phyloP scores from a whole-genome alignment of 2,329 filamentous ascomycete species.

The Alternaria sp. region DNA sequence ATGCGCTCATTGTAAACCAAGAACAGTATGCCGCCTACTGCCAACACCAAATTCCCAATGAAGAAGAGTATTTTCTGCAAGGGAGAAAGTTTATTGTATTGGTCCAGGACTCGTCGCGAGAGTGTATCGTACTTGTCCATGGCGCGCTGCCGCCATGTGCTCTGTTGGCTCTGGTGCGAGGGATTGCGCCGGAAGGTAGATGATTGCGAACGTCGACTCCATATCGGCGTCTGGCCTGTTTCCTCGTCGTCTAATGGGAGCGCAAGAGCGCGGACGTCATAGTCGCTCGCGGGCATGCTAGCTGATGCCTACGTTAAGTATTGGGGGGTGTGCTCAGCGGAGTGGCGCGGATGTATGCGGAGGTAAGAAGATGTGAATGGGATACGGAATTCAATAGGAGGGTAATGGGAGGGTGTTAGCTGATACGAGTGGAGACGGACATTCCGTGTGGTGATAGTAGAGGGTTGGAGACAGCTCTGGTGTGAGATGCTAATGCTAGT shows the following conservation, averaged over 20 bases:
- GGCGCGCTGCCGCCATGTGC: conserved; percentile 52
- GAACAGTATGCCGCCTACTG: conserved; percentile 71
- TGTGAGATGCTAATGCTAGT: conserved; percentile 26
- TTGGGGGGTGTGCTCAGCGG: conserved; percentile 13
- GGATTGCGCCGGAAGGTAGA: conserved; percentile 51
- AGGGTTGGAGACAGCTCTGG: conserved; percentile 5
- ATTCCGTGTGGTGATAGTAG: conserved; percentile 17
- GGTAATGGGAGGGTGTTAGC: conserved; percentile 11
- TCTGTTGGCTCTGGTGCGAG: conserved; percentile 39
- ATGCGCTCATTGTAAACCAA: conserved; percentile 82
- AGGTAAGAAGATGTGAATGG: conserved; percentile 7
- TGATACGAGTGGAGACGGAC: conserved; percentile 12
- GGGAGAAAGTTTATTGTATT: conserved; percentile 66
- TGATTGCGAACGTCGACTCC: conserved; percentile 57
- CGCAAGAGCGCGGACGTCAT: conserved; percentile 63
- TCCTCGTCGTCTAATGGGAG: conserved; percentile 61
- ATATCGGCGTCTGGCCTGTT: conserved; percentile 60
- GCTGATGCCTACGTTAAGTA: conserved; percentile 1
- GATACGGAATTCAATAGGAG: neutral
- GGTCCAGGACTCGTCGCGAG: conserved; percentile 56
- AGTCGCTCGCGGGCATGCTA: conserved; percentile 56
- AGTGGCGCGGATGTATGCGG: conserved; percentile 24
- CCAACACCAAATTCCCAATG: conserved; percentile 59
- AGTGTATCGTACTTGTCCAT: conserved; percentile 56
- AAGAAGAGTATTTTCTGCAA: conserved; percentile 70